A percentile compares a stretch with the other conserved stretches of the same genome.
These are phyloP conservation scores for Fusarium tjaetaba DNA, from an alignment of 2,329 filamentous ascomycete genomes.

Conservation along the genomic window DNA sequence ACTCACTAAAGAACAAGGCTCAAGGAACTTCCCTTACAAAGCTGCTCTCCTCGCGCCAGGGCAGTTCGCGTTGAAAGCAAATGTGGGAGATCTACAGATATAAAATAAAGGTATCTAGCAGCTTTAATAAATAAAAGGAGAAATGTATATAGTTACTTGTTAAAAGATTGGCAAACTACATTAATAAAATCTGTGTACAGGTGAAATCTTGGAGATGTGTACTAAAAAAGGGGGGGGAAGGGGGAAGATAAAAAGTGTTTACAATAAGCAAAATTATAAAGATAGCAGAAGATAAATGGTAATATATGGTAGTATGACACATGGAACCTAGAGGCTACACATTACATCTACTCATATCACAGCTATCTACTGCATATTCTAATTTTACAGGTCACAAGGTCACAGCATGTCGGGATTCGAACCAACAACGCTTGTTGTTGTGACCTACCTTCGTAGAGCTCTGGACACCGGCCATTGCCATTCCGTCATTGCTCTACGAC, in stretches of 20 bases:
- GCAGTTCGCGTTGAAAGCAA: not conserved
- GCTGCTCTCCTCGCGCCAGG: constrained; percentile 2
- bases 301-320: not conserved
- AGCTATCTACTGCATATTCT: not conserved
- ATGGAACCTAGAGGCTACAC: not conserved
- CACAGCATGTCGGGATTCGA: not conserved
- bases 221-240: not conserved
- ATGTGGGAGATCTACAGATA: constrained; percentile 1
- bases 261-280: not conserved
- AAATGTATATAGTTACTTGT: no score
- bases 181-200: no score
- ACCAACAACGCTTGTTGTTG: not conserved
- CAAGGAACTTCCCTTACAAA: constrained; percentile 4
- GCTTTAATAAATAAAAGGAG: fast-evolving
- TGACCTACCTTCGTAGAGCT: constrained; percentile 21
- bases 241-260: fast-evolving
- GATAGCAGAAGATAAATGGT: constrained; percentile 9
- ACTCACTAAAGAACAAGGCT: constrained; percentile 29
- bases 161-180: no score
- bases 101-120: fast-evolving
- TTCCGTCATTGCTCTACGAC: constrained; percentile 9
- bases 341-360: not conserved
- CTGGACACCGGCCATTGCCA: constrained; percentile 13
- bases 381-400: not conserved
- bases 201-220: fast-evolving